Conservation (phyloP, 2,329 filamentous ascomycete genomes). For the Claviceps africana region DNA sequence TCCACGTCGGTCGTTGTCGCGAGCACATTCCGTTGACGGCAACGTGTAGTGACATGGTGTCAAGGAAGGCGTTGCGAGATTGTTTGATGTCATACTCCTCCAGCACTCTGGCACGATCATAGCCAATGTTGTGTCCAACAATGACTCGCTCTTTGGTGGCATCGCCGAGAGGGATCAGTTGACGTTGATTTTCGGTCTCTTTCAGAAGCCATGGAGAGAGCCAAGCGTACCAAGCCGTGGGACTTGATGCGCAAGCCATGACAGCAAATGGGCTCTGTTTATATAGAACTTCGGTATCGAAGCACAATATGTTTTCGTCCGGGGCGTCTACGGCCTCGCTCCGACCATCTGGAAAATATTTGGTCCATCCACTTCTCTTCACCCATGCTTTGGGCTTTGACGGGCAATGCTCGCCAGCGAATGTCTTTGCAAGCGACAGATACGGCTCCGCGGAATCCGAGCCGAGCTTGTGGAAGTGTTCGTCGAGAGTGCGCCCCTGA, state of each 20-base stretch:
- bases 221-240: slow-evolving; percentile 93
- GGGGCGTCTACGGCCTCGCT: slow-evolving; percentile 61
- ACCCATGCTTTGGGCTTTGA: slow-evolving; percentile 58
- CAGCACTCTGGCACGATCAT: slow-evolving; percentile 72
- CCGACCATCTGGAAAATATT: slow-evolving; percentile 63
- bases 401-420: slow-evolving; percentile 48
- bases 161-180: slow-evolving; percentile 80
- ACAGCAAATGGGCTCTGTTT: slow-evolving; percentile 85
- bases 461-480: slow-evolving; percentile 85
- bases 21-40: slow-evolving; percentile 99
- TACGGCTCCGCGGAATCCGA: slow-evolving; percentile 79
- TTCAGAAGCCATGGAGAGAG: slow-evolving; percentile 87
- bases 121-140: slow-evolving; percentile 91
- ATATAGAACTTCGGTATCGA: slow-evolving; percentile 96
- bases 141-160: slow-evolving; percentile 59
- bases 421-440: slow-evolving; percentile 58
- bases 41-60: slow-evolving; percentile 96
- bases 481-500: slow-evolving; percentile 70
- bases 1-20: slow-evolving; percentile 88
- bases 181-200: slow-evolving; percentile 61
- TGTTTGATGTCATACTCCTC: slow-evolving; percentile 84
- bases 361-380: slow-evolving; percentile 79
- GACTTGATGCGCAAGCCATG: slow-evolving; percentile 88
- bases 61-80: slow-evolving; percentile 73
- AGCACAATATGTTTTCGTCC: slow-evolving; percentile 69